Evolutionary conservation across 768 basidiomycete species (phyloP), one percentile per base, ranked within the genome.

Genomic region (Inosperma sp.): DNA sequence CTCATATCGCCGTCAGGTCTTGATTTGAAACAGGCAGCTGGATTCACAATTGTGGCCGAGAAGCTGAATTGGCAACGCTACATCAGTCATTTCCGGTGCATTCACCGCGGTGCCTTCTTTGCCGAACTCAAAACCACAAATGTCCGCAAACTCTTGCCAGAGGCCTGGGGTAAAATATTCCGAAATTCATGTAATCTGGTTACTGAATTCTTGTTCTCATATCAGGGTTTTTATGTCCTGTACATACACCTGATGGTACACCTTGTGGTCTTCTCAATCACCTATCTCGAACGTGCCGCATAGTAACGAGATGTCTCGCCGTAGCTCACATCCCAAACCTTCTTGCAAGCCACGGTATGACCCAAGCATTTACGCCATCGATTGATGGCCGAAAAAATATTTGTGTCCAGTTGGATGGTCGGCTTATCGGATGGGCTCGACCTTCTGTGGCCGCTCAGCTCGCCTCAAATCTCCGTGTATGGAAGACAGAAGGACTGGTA

Each of bases 81-180:
- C 68, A 93, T 99, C 68, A 89, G 88, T 63, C 96, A 99, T 72
- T 99, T 99, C 76, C 80, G 96, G 51, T 96, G 90, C 67, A 93
- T 99, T 25, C 96, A 99, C 71, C 90, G 96, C 70, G 96, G 96
- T 66, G 93, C 96, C 30, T 99, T 99, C 81, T 99, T 99, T 65
- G 90, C 94, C 6, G 93, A 98, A 67, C 81, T 98, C 48, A 97
- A 97, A 74, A 99, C 96, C 1, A 99, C 96, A 0, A 86, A 93
- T 17, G 96, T 99, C 49, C 85, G 96, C 56, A 98, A 98, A 68
- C 73, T 99, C 44, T 73, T 97, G 14, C 96, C 96, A 19, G 96
- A 99, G 70, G 89, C 95, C 27, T 99, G 96, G 96, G 96, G 93
- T 92, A 63, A 56, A 75, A 64, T 13, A 4, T 36, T 49, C 21